Conservation (phyloP, 73 alveolate genomes). For the Blepharisma stoltei region DNA sequence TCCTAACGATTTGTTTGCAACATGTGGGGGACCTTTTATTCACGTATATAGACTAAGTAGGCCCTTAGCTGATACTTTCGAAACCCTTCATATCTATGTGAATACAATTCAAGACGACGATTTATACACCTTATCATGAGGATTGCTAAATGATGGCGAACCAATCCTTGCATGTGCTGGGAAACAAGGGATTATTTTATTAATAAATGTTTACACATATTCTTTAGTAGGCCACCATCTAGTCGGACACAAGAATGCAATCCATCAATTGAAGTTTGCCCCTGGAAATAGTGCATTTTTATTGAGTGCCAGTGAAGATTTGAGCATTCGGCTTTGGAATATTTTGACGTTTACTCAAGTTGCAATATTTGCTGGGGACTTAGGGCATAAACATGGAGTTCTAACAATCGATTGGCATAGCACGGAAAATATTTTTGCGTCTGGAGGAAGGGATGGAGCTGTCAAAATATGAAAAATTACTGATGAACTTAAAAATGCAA, state of each 20-base stretch:
- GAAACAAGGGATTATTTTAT: background rate
- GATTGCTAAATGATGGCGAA: background rate
- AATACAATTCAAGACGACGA: background rate
- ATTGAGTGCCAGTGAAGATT: background rate
- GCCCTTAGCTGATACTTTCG: background rate
- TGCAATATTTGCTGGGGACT: background rate
- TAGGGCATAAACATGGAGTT: slow-evolving; percentile 14
- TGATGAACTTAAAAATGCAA: background rate
- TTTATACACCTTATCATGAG: background rate
- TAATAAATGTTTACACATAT: background rate
- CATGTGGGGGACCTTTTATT: too few species aligned
- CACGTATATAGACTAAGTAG: too few species aligned
- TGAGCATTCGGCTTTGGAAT: slow-evolving; percentile 5
- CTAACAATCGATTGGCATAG: background rate
- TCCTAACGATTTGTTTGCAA: too few species aligned
- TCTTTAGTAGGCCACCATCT: background rate
- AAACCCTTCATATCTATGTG: background rate
- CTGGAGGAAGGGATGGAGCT: slow-evolving; percentile 17
- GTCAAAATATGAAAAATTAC: background rate
- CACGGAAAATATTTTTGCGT: background rate
- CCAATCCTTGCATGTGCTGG: slow-evolving; percentile 2
- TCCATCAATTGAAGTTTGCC: background rate
- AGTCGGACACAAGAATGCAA: background rate
- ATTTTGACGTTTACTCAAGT: background rate
- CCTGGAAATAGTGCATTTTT: background rate